phyloP scores from a whole-genome alignment of 768 basidiomycete species.

The Trametes cubensis region DNA sequence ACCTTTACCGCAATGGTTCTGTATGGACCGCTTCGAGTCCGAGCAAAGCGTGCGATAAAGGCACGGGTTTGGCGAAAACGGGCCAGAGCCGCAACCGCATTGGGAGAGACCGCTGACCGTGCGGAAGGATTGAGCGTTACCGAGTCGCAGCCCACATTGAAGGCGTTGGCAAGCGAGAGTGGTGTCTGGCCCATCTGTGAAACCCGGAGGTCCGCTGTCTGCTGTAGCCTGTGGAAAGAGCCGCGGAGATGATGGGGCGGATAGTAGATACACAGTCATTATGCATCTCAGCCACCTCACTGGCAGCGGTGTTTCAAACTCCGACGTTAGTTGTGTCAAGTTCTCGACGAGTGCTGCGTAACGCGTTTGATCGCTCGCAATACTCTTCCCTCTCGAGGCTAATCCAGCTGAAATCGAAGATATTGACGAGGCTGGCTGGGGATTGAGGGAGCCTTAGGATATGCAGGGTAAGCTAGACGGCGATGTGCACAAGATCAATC shows the following conservation, averaged over 20 bases:
- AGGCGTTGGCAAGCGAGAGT: neutral
- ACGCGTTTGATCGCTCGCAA: too few relatives aligned
- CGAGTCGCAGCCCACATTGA: neutral
- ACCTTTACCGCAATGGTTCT: neutral
- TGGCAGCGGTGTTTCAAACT: neutral
- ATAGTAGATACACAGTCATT: neutral
- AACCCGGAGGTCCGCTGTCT: too few relatives aligned
- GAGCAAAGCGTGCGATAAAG: constrained; percentile 14
- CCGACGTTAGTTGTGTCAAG: neutral
- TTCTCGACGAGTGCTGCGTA: neutral
- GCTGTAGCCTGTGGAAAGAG: neutral
- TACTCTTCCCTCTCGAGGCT: too few relatives aligned
- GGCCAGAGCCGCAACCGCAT: neutral
- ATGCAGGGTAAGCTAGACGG: too few relatives aligned
- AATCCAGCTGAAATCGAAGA: too few relatives aligned
- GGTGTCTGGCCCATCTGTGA: too few relatives aligned
- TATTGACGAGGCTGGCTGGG: too few relatives aligned
- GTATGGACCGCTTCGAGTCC: constrained; percentile 6
- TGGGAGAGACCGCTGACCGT: neutral
- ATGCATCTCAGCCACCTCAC: constrained; percentile 4
- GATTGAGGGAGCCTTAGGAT: too few relatives aligned
- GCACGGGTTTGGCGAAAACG: neutral
- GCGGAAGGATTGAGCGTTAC: neutral
- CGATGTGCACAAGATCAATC: too few relatives aligned
- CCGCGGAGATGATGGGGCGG: constrained; percentile 13